Conservation (phyloP, 1,284 basidiomycete species). For the Leccinum subrobustum region DNA sequence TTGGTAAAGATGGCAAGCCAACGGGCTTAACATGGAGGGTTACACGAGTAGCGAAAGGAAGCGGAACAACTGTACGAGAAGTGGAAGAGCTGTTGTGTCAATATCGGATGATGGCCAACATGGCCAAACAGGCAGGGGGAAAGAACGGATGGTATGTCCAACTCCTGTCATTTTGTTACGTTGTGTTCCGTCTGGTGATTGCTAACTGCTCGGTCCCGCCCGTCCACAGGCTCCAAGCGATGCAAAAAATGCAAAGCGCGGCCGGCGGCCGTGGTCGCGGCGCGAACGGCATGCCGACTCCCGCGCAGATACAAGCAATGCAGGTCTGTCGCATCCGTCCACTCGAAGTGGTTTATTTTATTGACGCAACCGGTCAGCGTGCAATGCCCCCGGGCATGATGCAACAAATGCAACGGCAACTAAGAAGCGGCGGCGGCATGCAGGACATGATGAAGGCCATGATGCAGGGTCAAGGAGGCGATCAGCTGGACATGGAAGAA, state of each 20-base stretch:
- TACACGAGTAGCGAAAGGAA: conserved; percentile 86
- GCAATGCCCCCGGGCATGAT: conserved; percentile 89
- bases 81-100: conserved; percentile 96
- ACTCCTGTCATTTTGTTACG: neutral
- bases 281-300: conserved; percentile 83
- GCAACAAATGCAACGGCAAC: conserved; percentile 80
- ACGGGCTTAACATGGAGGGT: conserved; percentile 84
- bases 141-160: conserved; percentile 83
- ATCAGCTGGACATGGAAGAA: conserved; percentile 81
- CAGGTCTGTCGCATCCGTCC: conserved; percentile 51
- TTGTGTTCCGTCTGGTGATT: conserved; percentile 4
- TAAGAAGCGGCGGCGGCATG: conserved; percentile 83
- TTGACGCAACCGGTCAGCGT: conserved; percentile 46
- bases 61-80: conserved; percentile 95
- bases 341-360: conserved; percentile 3
- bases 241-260: conserved; percentile 89
- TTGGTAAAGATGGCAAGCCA: conserved; percentile 82
- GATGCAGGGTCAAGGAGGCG: conserved; percentile 88
- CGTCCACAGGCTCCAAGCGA: conserved; percentile 66
- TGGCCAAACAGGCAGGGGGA: conserved; percentile 96
- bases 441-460: conserved; percentile 96
- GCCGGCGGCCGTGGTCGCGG: conserved; percentile 84
- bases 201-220: neutral
- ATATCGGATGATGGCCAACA: conserved; percentile 96
- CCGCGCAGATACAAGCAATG: conserved; percentile 91